phyloP scores from a whole-genome alignment of 2,329 filamentous ascomycete species.

The Paracamarosporium sp. region DNA sequence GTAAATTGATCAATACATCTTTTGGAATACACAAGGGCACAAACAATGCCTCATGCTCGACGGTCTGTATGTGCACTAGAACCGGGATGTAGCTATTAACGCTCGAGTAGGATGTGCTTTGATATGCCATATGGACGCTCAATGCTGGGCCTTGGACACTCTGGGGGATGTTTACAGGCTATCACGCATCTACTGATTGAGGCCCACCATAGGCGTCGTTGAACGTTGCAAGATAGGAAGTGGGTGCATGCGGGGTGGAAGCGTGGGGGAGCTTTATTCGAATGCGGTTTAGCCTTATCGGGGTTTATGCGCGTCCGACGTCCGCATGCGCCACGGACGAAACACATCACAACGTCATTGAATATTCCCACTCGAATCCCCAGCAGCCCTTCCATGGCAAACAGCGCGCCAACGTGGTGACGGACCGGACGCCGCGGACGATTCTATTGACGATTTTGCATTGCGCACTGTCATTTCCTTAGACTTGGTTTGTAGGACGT shows the following conservation, averaged over 20 bases:
- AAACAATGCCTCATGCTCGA: too few species aligned
- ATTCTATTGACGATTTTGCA: slow-evolving; percentile 3
- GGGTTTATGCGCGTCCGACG: not conserved
- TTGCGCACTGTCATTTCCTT: not conserved
- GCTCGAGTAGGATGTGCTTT: too few species aligned
- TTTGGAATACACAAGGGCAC: too few species aligned
- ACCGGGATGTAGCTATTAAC: too few species aligned
- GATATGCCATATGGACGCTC: too few species aligned
- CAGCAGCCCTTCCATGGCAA: not conserved
- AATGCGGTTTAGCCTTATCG: slow-evolving; percentile 5
- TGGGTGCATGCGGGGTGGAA: not conserved
- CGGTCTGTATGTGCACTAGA: too few species aligned
- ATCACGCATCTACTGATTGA: not conserved
- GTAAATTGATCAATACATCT: too few species aligned
- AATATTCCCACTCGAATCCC: not conserved
- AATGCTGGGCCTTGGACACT: too few species aligned
- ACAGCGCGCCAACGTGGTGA: not conserved
- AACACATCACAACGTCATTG: slow-evolving; percentile 7
- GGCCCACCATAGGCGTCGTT: not conserved
- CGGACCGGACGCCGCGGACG: slow-evolving; percentile 27
- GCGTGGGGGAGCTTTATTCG: not conserved
- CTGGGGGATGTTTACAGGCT: too few species aligned
- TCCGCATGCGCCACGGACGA: not conserved
- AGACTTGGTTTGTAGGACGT: not conserved
- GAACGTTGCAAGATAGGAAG: not conserved